Evolutionary conservation across 768 basidiomycete genomes (phyloP), one percentile per base, ranked within the genome.

Genomic region (Pleurotus tuber-regium): DNA sequence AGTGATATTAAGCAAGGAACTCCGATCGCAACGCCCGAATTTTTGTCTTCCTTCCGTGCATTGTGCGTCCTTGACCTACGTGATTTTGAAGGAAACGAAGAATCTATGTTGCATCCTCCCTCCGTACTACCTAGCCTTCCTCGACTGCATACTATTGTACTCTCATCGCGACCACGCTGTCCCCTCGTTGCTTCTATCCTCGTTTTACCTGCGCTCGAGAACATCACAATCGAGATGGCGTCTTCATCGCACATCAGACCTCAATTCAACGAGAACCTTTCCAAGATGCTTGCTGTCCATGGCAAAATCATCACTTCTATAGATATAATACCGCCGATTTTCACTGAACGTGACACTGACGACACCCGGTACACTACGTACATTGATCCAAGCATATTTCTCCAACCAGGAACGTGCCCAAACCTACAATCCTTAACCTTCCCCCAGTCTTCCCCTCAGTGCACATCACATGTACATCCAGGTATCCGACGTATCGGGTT

Each of bases 61-160:
- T 60, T 81, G 50, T 70, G 72, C 28, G 65, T 74, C 38, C 65
- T 82, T 8, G 78, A 80, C 60, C 62, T 82, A 21, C 69, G 76
- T 21, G 67, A 73, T 62, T 69, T 73, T 7, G 16, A 30, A n/a
- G 19, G 30, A 23, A 35, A 30, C 4, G 23, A 18, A 10, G 31
- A 18, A 23, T 35, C 26, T 16, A 12, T 16, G 9, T 16, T 16
- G 24, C 31, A 30, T 14, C 57, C 68, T 12, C 70, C 69, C 4
- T 56, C 51, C 43, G 61, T 63, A 31, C 35, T 43, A 57, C 65
- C 67, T 36, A 65, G 63, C 8, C 66, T 81, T 25, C 76, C 78
- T n/a, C 55, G 50, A 43, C 68, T 80, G 19, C 62, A 68, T 49
- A 63, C 74, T 44, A 65, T 80, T 33, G 70, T 78, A 41, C 55